Evolutionary conservation across 2,329 filamentous ascomycete species (phyloP), one percentile per base, ranked within the genome.

Genomic region (Sporothrix euskadiensis): DNA sequence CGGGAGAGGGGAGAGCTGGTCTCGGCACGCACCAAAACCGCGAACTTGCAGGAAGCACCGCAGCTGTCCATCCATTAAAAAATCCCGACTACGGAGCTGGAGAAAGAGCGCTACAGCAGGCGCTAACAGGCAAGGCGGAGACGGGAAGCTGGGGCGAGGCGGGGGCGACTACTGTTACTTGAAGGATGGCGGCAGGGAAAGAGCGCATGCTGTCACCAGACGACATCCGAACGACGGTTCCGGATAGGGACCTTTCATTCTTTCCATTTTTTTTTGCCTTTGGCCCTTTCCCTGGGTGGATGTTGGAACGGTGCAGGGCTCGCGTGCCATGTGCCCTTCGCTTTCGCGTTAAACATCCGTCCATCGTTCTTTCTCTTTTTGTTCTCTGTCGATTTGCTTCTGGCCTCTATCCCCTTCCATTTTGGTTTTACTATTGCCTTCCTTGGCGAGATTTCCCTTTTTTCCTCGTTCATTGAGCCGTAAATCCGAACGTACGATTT

Each of bases 161-260:
- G 61, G 39, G 39, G 61, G 61, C 61, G 61, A 39, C 4, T 35
- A 35, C 35, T 35, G 35, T 35, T 35, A 35, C 32, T 7, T n/a
- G 32, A 9, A 32, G 14, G 30, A 41, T 41, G 30, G 7, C 30
- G 30, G 6, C 35, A 39, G 32, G n/a, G 39, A 65, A 65, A 22
- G 39, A 66, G 61, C 39, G 7, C 26, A 66, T 22, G n/a, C 59
- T 56, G 22, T 7, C 52, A 56, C 7, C 26, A 52, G 44, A 68
- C 44, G 44, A 68, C 65, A 68, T 68, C 65, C 65, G 65, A 68
- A 68, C 65, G 41, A 30, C 41, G 16, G 16, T 35, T 68, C 16
- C 65, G 65, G 44, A 68, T 49, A 8, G 16, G n/a, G 8, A 14
- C 6, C 2, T 32, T 56, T 5, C 26, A 35, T 10, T 30, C 52